Percentiles rank a stretch among this genome's conserved stretches.
Conservation (phyloP, 2,329 filamentous ascomycete genomes). For the Chaetomium sp. region DNA sequence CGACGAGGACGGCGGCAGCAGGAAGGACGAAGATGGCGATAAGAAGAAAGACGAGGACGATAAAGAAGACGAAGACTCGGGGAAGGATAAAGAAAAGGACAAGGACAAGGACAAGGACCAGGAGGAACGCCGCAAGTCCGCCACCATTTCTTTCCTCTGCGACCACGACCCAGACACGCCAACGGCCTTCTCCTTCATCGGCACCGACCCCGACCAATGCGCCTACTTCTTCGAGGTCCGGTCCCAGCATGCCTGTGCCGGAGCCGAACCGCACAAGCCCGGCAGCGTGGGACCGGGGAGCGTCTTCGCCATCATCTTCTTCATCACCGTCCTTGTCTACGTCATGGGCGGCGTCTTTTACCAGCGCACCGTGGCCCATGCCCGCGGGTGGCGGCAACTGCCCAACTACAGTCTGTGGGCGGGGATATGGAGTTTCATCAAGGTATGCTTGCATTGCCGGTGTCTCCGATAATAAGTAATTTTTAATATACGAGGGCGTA, state of each 20-base stretch:
- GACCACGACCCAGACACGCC: conserved; percentile 69
- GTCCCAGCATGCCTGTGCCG: conserved; percentile 71
- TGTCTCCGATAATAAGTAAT: too few species aligned
- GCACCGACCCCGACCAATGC: conserved; percentile 78
- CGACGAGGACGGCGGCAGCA: conserved; percentile 6
- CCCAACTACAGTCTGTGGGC: conserved; percentile 94
- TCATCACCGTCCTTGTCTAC: conserved; percentile 75
- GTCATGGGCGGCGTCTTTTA: conserved; percentile 90
- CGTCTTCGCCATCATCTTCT: conserved; percentile 81
- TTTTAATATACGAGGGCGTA: not conserved
- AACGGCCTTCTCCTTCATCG: conserved; percentile 76
- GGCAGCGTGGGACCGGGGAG: conserved; percentile 64
- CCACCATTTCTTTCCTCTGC: conserved; percentile 88
- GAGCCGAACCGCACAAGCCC: conserved; percentile 62
- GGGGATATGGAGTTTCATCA: conserved; percentile 75
- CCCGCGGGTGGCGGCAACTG: conserved; percentile 88
- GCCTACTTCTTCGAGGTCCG: conserved; percentile 94
- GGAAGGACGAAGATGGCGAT: not conserved
- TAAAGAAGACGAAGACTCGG: conserved; percentile 28
- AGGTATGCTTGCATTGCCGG: conserved; percentile 34
- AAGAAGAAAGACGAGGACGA: not conserved
- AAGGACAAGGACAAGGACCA: conserved; percentile 23
- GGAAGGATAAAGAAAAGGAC: conserved; percentile 18
- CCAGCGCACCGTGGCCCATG: conserved; percentile 88
- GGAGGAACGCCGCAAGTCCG: conserved; percentile 58